A percentile compares a stretch with the other conserved stretches of the same genome.
Conservation (phyloP, 1,139 yeast genomes). For the Barnettozyma hawaiiensis region DNA sequence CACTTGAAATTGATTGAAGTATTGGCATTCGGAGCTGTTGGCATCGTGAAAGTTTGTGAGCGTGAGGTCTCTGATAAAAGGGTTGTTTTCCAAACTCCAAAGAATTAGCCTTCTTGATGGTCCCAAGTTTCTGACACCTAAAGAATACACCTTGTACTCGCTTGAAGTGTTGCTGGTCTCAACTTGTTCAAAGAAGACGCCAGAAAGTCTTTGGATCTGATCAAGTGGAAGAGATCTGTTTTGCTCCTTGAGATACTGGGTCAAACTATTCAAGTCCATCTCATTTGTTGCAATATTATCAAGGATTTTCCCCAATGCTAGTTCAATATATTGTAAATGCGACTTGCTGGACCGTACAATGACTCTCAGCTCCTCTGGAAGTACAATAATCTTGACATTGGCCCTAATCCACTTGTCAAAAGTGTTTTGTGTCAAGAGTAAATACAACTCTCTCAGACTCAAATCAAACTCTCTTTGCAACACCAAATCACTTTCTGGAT, state of each 20-base stretch:
- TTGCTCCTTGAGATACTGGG: constrained; percentile 8
- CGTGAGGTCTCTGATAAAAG: constrained; percentile 14
- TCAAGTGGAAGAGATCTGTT: constrained; percentile 18
- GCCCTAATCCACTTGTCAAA: constrained; percentile 34
- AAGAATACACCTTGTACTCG: constrained; percentile 16
- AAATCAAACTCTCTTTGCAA: constrained; percentile 33
- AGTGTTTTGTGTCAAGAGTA: constrained; percentile 31
- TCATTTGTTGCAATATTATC: constrained; percentile 33
- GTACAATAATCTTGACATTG: constrained; percentile 37
- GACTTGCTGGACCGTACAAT: constrained; percentile 29
- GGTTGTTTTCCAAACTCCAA: constrained; percentile 24
- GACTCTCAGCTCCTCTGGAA: constrained; percentile 29
- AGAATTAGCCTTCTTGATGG: constrained; percentile 22
- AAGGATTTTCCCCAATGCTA: constrained; percentile 33
- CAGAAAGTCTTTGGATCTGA: constrained; percentile 22
- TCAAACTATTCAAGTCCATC: constrained; percentile 27
- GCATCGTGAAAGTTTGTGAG: constrained; percentile 6
- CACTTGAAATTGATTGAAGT: constrained; percentile 10
- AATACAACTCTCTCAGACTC: constrained; percentile 35
- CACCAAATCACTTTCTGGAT: constrained; percentile 36
- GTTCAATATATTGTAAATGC: constrained; percentile 32
- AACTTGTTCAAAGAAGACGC: constrained; percentile 18
- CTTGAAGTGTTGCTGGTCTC: constrained; percentile 2
- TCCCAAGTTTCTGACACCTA: constrained; percentile 15
- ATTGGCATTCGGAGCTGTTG: constrained; percentile 7